Conservation (phyloP, 306 rosid species). For the Trifolium pratense region DNA sequence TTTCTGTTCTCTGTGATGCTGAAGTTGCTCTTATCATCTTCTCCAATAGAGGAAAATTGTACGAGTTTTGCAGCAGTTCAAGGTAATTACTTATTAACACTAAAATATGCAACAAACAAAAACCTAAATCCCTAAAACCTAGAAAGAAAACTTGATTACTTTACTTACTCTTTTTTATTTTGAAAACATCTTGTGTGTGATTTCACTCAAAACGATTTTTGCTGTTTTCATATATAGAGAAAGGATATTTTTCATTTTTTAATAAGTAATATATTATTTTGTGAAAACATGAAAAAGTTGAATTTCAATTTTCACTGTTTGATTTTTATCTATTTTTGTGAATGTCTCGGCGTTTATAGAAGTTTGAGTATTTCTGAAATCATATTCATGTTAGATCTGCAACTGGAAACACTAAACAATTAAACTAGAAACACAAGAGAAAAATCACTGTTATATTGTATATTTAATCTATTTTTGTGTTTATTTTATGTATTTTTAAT, state of each 20-base stretch:
- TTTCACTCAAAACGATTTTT: constrained; percentile 30
- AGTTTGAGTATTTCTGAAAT: constrained; percentile 54
- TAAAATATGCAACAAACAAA: constrained; percentile 45
- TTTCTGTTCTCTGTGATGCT: constrained; percentile 97
- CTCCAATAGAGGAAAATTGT: constrained; percentile 99
- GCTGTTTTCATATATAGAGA: constrained; percentile 30
- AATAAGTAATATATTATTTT: background rate
- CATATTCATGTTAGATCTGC: constrained; percentile 79
- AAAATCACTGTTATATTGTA: constrained; percentile 65
- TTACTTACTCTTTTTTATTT: background rate
- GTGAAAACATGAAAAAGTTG: constrained; percentile 37
- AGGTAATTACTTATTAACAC: too few relatives aligned
- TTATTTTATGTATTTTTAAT: background rate
- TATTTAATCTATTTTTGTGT: constrained; percentile 23
- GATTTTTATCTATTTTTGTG: constrained; percentile 70
- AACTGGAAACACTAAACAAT: constrained; percentile 58
- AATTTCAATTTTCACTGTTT: constrained; percentile 50
- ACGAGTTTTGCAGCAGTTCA: constrained; percentile 99
- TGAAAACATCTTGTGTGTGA: constrained; percentile 42
- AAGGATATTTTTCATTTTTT: background rate
- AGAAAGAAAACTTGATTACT: background rate
- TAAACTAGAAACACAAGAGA: constrained; percentile 16
- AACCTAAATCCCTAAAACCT: too few relatives aligned
- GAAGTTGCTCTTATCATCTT: constrained; percentile 99
- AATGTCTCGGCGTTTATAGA: constrained; percentile 85